Base-by-base conservation (phyloP, 1,284 basidiomycete genomes). In the Exobasidium cylindrosporum region DNA sequence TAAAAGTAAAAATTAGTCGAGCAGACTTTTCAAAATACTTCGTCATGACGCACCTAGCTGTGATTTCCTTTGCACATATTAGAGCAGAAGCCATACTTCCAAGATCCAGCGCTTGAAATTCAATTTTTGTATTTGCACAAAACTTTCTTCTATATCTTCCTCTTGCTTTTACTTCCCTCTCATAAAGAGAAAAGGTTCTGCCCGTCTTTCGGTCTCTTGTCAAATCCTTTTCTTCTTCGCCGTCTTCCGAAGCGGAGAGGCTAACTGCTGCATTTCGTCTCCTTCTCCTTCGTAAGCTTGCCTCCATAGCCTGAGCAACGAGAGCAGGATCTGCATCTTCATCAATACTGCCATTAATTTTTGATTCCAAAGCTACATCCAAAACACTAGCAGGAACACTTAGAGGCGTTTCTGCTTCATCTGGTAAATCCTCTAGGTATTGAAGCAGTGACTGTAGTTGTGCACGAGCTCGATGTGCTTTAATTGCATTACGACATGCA, bases 401-500 rank as follows among this genome's bases (percentile, higher is more conserved):
- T 2, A 49, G 53, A 1, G 69, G 69, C 17, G 64, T 71, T 54
- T 69, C 67, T 43, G 69, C 64, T 58, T 73, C 65, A 40, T 74
- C 72, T 0, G 72, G 72, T 23, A 76, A 62, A 32, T 72, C 67
- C 53, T 67, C 67, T 53, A 77, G 63, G 58, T 66, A 69, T 29
- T 65, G 60, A 45, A 78, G 60, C 24, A 76, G 60, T 43, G 62
- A 58, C 49, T 73, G 53, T 26, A 81, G 72, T 43, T 74, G 65
- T 28, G 58, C 55, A 31, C 71, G 54, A 1, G 78, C 79, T 47
- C 72, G 67, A 61, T 76, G 72, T 13, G 79, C 79, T 53, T 79
- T 78, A 63, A 78, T 72, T 28, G 74, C 68, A 47, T 80, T 80
- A 2, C 79, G 71, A 56, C 77, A 78, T 13, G 78, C 79, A 4